Percentiles rank a stretch among this genome's conserved stretches.
Conservation (phyloP, 2,329 filamentous ascomycete species). For the Aspergillus ochraceus region DNA sequence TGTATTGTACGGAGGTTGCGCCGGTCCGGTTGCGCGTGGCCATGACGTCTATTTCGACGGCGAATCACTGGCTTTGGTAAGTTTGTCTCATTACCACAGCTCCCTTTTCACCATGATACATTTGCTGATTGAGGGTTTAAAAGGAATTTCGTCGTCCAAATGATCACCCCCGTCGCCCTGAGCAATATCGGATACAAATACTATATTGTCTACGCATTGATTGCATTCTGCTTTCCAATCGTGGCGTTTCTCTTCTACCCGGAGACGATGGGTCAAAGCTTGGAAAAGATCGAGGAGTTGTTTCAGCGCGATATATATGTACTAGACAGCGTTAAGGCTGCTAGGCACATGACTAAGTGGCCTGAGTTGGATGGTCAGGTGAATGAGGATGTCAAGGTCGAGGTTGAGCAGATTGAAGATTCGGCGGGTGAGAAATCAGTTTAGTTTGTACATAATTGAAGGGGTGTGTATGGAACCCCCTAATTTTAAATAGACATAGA, state of each 20-base stretch:
- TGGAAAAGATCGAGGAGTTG: slow-evolving; percentile 8
- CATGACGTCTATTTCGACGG: slow-evolving; percentile 9
- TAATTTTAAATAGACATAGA: not conserved
- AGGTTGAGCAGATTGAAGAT: not conserved
- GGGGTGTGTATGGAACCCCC: not conserved
- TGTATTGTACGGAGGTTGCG: slow-evolving; percentile 10
- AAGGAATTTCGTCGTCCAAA: slow-evolving; percentile 9
- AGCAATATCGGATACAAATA: slow-evolving; percentile 7
- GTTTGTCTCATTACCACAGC: not conserved
- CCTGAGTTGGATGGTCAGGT: not conserved
- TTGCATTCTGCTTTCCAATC: slow-evolving; percentile 2
- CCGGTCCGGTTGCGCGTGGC: slow-evolving; percentile 6
- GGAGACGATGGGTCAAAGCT: slow-evolving; percentile 12
- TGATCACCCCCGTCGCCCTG: slow-evolving; percentile 10
- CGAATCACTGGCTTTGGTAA: slow-evolving; percentile 11
- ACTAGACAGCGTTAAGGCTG: slow-evolving; percentile 2
- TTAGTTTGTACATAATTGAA: not conserved
- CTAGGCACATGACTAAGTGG: slow-evolving; percentile 1
- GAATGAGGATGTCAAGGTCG: not conserved
- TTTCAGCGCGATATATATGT: slow-evolving; percentile 4
- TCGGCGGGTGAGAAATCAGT: not conserved
- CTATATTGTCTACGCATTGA: slow-evolving; percentile 8
- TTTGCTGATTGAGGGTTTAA: too few species aligned
- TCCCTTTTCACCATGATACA: not conserved
- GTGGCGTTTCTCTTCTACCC: slow-evolving; percentile 12